These are phyloP conservation scores for Ceratocystis diversiconidia DNA, from an alignment of 2,329 filamentous ascomycete species.

Conservation along the genomic window DNA sequence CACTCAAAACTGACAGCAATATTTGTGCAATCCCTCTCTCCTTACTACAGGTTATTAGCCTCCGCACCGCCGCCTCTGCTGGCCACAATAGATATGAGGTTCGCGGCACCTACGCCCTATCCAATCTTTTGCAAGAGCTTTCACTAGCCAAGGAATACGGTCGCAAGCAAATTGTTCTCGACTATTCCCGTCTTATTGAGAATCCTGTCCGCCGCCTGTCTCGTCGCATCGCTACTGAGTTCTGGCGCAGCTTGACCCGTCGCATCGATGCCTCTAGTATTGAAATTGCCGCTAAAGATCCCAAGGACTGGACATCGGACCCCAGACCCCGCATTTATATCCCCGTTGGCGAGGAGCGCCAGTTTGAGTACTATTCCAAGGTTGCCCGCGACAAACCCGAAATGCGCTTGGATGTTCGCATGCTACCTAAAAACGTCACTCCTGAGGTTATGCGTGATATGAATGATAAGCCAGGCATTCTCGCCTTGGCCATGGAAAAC, in stretches of 20 bases:
- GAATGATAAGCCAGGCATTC: conserved; percentile 73
- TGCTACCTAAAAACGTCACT: conserved; percentile 63
- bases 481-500: conserved; percentile 82
- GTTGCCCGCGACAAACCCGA: conserved; percentile 69
- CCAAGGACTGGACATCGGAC: conserved; percentile 89
- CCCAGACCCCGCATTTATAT: conserved; percentile 86
- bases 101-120: conserved; percentile 92
- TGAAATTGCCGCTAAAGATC: conserved; percentile 71
- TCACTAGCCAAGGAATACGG: conserved; percentile 84
- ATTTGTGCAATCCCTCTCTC: neutral
- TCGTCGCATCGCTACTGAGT: conserved; percentile 74
- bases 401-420: conserved; percentile 72
- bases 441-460: conserved; percentile 68
- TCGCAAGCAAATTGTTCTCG: conserved; percentile 76
- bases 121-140: conserved; percentile 88
- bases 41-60: conserved; percentile 49
- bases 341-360: conserved; percentile 68
- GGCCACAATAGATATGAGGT: conserved; percentile 82
- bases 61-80: conserved; percentile 74
- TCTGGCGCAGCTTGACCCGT: conserved; percentile 84
- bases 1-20: conserved; percentile 17
- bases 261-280: conserved; percentile 82
- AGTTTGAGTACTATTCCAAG: conserved; percentile 75
- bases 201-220: conserved; percentile 83
- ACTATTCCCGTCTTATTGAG: conserved; percentile 83